Evolutionary conservation across 2,329 filamentous ascomycete species (phyloP).

Genomic region (Penicillium sp.): DNA sequence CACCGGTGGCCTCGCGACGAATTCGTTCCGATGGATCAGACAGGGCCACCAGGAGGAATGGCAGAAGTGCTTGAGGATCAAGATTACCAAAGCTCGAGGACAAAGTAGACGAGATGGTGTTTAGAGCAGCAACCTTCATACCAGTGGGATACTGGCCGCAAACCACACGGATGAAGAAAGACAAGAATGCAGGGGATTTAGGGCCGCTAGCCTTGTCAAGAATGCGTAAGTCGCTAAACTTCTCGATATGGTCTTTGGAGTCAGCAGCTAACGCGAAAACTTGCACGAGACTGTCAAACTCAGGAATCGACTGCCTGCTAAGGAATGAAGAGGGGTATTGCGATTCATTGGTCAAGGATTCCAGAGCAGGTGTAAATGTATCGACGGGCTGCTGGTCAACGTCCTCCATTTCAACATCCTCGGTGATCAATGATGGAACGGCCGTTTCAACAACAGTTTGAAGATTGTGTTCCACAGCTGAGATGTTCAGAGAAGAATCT

Average conservation of each 20-base stretch:
- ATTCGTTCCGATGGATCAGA: slow-evolving; percentile 76
- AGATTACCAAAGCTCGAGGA: slow-evolving; percentile 54
- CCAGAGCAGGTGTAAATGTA: slow-evolving; percentile 37
- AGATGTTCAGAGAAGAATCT: slow-evolving; percentile 71
- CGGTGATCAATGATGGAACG: slow-evolving; percentile 53
- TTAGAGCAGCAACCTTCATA: slow-evolving; percentile 71
- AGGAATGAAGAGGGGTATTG: slow-evolving; percentile 44
- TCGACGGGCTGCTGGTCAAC: slow-evolving; percentile 33
- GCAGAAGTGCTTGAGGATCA: slow-evolving; percentile 80
- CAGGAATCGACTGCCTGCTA: slow-evolving; percentile 31
- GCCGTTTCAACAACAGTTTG: slow-evolving; percentile 69
- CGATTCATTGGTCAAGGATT: slow-evolving; percentile 35
- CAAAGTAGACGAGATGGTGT: slow-evolving; percentile 63
- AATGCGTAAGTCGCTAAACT: slow-evolving; percentile 43
- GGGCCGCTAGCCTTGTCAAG: slow-evolving; percentile 50
- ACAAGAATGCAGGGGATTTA: slow-evolving; percentile 69
- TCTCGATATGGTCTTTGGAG: slow-evolving; percentile 34
- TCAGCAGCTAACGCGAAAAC: slow-evolving; percentile 40
- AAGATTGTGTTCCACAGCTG: slow-evolving; percentile 74
- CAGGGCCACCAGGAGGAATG: slow-evolving; percentile 76
- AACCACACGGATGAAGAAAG: slow-evolving; percentile 77
- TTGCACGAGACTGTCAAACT: slow-evolving; percentile 45
- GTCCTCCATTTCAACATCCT: slow-evolving; percentile 58
- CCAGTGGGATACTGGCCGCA: slow-evolving; percentile 71
- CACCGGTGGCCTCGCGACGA: slow-evolving; percentile 72